Evolutionary conservation across 805 yeast genomes (phyloP).

Genomic region (Lipomyces oligophaga): DNA sequence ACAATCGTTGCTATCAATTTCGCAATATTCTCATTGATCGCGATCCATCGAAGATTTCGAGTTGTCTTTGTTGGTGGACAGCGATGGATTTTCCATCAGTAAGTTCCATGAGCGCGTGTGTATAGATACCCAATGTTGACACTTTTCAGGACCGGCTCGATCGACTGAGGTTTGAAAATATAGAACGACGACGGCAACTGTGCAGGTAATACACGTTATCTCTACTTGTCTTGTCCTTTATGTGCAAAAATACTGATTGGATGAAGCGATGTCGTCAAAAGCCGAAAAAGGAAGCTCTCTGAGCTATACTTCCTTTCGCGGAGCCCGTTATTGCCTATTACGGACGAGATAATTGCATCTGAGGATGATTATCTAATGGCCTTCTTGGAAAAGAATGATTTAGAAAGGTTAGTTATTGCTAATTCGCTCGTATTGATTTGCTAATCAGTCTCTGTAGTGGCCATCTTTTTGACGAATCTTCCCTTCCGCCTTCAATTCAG

Average conservation of each 20-base stretch:
- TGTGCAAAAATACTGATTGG: not conserved
- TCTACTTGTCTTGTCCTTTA: not conserved
- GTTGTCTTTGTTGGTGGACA: not conserved
- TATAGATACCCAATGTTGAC: not conserved
- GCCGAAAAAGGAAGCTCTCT: conserved; percentile 55
- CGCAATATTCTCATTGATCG: too few species aligned
- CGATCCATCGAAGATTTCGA: too few species aligned
- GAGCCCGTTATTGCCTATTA: conserved; percentile 48
- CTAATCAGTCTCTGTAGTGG: conserved; percentile 29
- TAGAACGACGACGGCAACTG: conserved; percentile 45
- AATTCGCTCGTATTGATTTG: not conserved
- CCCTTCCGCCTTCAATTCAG: conserved; percentile 33
- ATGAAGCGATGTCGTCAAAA: conserved; percentile 43
- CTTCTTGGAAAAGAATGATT: conserved; percentile 52
- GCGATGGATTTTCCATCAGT: conserved; percentile 26
- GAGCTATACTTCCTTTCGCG: conserved; percentile 57
- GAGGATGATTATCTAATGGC: conserved; percentile 43
- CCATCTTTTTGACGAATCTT: conserved; percentile 34
- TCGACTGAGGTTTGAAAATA: conserved; percentile 45
- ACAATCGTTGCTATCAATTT: too few species aligned
- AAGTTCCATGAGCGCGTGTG: conserved; percentile 1
- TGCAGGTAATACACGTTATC: conserved; percentile 36
- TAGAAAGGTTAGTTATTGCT: conserved; percentile 44
- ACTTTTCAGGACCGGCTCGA: conserved; percentile 36
- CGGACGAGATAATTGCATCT: conserved; percentile 40